These are phyloP conservation scores for Scopulariopsis brevicaulis DNA, from an alignment of 2,329 filamentous ascomycete species.

Conservation along the genomic window DNA sequence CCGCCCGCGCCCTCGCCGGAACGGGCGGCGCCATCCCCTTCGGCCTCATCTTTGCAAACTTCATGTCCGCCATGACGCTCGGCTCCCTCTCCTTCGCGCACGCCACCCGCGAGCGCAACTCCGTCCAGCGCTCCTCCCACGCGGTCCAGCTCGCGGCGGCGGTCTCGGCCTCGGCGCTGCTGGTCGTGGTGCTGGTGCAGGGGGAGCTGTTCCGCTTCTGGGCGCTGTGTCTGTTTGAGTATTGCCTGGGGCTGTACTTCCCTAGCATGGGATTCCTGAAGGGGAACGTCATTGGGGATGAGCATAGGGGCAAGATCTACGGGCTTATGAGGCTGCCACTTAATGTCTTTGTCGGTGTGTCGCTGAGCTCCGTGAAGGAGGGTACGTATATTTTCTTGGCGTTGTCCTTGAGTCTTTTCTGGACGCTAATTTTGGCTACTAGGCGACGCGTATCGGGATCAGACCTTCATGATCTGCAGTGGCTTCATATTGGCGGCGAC, in stretches of 20 bases:
- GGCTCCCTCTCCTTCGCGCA: constrained; percentile 33
- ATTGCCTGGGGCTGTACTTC: constrained; percentile 45
- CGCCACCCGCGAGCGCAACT: not conserved
- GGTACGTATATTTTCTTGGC: not conserved
- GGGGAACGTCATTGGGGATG: constrained; percentile 39
- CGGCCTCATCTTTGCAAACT: constrained; percentile 41
- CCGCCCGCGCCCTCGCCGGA: constrained; percentile 23
- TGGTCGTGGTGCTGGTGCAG: constrained; percentile 27
- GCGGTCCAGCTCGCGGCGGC: constrained; percentile 22
- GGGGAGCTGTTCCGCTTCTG: constrained; percentile 35
- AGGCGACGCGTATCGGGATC: not conserved
- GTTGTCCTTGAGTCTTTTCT: not conserved
- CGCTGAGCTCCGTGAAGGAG: not conserved
- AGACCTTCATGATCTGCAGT: not conserved
- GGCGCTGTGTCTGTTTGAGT: constrained; percentile 45
- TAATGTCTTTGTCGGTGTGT: constrained; percentile 37
- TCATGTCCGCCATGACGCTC: constrained; percentile 46
- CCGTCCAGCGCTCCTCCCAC: constrained; percentile 11
- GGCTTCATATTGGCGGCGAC: not conserved
- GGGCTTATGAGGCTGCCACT: constrained; percentile 44
- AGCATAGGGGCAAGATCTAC: constrained; percentile 40
- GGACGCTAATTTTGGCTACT: not conserved
- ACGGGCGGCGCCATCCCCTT: constrained; percentile 18
- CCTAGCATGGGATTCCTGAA: constrained; percentile 44
- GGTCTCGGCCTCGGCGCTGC: constrained; percentile 21